Conservation (phyloP, 768 basidiomycete genomes). For the Hydnomerulius pinastri region DNA sequence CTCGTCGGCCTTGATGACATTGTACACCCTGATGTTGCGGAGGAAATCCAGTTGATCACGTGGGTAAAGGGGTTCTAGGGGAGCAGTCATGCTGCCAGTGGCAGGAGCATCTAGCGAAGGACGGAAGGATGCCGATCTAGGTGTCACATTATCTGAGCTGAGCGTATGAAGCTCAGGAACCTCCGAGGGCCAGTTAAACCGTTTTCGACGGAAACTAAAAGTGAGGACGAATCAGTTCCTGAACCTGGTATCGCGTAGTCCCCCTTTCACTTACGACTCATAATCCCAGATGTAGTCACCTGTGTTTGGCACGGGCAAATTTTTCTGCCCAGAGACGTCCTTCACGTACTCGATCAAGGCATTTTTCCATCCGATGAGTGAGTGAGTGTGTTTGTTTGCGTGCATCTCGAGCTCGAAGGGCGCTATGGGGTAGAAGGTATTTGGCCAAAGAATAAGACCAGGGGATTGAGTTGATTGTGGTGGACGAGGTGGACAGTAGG, state of each 20-base stretch:
- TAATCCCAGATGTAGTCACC: conserved; percentile 38
- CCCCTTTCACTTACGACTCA: conserved; percentile 30
- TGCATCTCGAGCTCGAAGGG: conserved; percentile 73
- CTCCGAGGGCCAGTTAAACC: conserved; percentile 69
- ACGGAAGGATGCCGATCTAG: conserved; percentile 20
- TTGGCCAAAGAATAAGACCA: conserved; percentile 61
- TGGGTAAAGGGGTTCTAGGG: conserved; percentile 27
- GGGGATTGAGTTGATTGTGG: conserved; percentile 50
- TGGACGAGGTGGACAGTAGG: conserved; percentile 12
- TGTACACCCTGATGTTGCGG: conserved; percentile 53
- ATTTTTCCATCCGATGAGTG: conserved; percentile 58
- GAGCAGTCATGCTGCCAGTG: conserved; percentile 14
- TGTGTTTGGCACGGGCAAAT: conserved; percentile 18
- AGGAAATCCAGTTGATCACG: conserved; percentile 48
- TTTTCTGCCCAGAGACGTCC: conserved; percentile 31
- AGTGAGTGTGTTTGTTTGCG: conserved; percentile 66
- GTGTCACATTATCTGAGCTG: conserved; percentile 19
- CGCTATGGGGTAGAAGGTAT: conserved; percentile 57
- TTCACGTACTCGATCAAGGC: conserved; percentile 54
- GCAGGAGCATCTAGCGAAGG: conserved; percentile 17
- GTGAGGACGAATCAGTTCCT: conserved; percentile 9
- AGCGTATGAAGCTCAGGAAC: conserved; percentile 33
- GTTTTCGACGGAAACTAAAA: conserved; percentile 62
- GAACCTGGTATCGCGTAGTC: conserved; percentile 1
- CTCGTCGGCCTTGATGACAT: conserved; percentile 45